These are phyloP conservation scores for Penicillium verrucosum DNA, from an alignment of 2,329 filamentous ascomycete species.

Conservation along the genomic window DNA sequence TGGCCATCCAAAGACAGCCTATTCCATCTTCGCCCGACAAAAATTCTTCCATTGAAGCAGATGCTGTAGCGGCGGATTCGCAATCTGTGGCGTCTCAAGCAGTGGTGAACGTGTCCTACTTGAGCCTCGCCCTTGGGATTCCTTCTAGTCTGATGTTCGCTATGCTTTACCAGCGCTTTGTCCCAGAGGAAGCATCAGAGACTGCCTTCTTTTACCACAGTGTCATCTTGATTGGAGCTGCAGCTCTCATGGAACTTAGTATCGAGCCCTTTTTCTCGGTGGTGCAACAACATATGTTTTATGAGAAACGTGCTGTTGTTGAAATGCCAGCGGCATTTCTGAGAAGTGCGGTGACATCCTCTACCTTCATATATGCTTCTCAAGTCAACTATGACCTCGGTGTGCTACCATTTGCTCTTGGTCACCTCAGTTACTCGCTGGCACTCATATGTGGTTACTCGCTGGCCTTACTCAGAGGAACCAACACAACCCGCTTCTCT, in stretches of 20 bases:
- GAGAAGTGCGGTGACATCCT: slow-evolving; percentile 73
- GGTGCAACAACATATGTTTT: slow-evolving; percentile 75
- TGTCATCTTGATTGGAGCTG: slow-evolving; percentile 54
- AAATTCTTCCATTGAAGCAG: slow-evolving; percentile 4
- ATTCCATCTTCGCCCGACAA: slow-evolving; percentile 28
- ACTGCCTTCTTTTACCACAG: slow-evolving; percentile 64
- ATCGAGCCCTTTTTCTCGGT: slow-evolving; percentile 88
- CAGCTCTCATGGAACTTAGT: slow-evolving; percentile 69
- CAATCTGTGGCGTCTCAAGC: slow-evolving; percentile 56
- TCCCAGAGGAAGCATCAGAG: slow-evolving; percentile 48
- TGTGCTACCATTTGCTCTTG: slow-evolving; percentile 82
- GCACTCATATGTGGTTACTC: slow-evolving; percentile 69
- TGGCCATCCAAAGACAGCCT: slow-evolving; percentile 80
- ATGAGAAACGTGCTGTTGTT: slow-evolving; percentile 74
- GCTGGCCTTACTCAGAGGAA: slow-evolving; percentile 57
- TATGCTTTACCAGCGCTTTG: slow-evolving; percentile 61
- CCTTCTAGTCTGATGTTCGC: slow-evolving; percentile 63
- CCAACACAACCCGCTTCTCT: slow-evolving; percentile 63
- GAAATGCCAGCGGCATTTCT: slow-evolving; percentile 78
- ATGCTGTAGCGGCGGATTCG: slow-evolving; percentile 15
- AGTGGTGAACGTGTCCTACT: slow-evolving; percentile 82
- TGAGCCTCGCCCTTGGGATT: slow-evolving; percentile 68
- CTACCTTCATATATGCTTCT: slow-evolving; percentile 63
- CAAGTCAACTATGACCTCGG: slow-evolving; percentile 57
- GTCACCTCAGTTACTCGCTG: slow-evolving; percentile 73